A percentile compares a stretch with the other conserved stretches of the same genome.
phyloP scores from a whole-genome alignment of 2,329 filamentous ascomycete genomes.

The Fusarium piperis region DNA sequence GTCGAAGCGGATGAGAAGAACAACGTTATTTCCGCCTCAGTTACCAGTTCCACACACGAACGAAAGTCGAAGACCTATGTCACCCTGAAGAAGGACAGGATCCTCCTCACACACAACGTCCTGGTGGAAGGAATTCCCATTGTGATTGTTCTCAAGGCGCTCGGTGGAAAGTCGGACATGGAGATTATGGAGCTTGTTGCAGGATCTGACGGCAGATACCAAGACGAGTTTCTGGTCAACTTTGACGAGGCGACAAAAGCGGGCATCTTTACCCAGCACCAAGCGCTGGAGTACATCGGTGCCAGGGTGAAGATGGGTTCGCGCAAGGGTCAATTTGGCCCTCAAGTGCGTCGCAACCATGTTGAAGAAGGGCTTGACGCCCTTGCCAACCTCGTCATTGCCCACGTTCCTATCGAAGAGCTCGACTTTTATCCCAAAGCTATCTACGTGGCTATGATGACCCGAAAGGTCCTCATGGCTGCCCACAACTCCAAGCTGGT shows the following conservation, averaged over 20 bases:
- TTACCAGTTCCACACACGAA: slow-evolving; percentile 97
- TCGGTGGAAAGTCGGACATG: slow-evolving; percentile 93
- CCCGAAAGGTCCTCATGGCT: slow-evolving; percentile 93
- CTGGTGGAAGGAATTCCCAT: slow-evolving; percentile 94
- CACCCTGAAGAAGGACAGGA: slow-evolving; percentile 89
- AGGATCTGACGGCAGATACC: slow-evolving; percentile 86
- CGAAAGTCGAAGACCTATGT: slow-evolving; percentile 98
- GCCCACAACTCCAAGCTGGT: slow-evolving; percentile 89
- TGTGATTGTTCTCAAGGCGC: slow-evolving; percentile 89
- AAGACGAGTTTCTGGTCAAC: slow-evolving; percentile 94
- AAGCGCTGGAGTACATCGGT: slow-evolving; percentile 93
- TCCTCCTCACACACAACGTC: slow-evolving; percentile 92
- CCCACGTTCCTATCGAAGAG: slow-evolving; percentile 90
- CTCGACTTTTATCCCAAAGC: slow-evolving; percentile 98
- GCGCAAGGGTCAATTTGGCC: slow-evolving; percentile 64
- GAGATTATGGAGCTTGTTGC: slow-evolving; percentile 94
- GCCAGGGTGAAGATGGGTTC: slow-evolving; percentile 87
- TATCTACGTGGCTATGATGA: slow-evolving; percentile 96
- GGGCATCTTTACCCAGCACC: slow-evolving; percentile 90
- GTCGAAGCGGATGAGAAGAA: slow-evolving; percentile 94
- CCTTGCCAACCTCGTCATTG: slow-evolving; percentile 90
- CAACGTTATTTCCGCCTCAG: slow-evolving; percentile 91
- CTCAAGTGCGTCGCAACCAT: slow-evolving; percentile 75
- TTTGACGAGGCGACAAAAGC: slow-evolving; percentile 91
- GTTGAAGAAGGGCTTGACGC: slow-evolving; percentile 94